phyloP scores from a whole-genome alignment of 495 filamentous ascomycete species.

The Tuber indicum region DNA sequence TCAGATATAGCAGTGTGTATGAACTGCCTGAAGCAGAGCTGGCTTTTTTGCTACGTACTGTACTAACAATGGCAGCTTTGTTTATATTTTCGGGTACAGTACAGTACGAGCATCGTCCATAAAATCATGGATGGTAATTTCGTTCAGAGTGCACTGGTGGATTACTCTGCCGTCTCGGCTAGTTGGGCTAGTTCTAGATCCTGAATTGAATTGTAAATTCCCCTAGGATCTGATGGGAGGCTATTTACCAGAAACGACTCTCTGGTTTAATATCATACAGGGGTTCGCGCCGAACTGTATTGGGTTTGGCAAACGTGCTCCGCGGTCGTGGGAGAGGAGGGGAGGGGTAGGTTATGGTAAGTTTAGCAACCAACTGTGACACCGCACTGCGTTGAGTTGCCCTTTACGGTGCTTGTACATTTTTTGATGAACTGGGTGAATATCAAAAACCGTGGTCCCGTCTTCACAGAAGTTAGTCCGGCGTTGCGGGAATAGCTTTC shows the following conservation, averaged over 20 bases:
- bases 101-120: neutral
- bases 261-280: no score
- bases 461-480: neutral
- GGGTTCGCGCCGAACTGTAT: neutral
- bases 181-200: neutral
- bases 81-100: neutral
- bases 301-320: neutral
- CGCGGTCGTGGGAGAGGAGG: neutral
- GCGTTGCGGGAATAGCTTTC: neutral
- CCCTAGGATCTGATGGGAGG: neutral
- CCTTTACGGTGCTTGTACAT: neutral
- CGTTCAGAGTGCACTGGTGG: neutral
- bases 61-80: neutral
- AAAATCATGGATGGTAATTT: neutral
- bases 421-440: neutral
- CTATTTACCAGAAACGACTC: neutral
- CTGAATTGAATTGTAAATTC: neutral
- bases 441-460: neutral
- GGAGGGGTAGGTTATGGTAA: neutral
- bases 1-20: neutral
- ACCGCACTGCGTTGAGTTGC: neutral
- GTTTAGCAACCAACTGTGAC: no score
- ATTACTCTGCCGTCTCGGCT: neutral
- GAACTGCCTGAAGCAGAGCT: neutral
- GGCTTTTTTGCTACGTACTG: neutral